Evolutionary conservation across 2,329 filamentous ascomycete species (phyloP).

Genomic region (Fusarium graminum): DNA sequence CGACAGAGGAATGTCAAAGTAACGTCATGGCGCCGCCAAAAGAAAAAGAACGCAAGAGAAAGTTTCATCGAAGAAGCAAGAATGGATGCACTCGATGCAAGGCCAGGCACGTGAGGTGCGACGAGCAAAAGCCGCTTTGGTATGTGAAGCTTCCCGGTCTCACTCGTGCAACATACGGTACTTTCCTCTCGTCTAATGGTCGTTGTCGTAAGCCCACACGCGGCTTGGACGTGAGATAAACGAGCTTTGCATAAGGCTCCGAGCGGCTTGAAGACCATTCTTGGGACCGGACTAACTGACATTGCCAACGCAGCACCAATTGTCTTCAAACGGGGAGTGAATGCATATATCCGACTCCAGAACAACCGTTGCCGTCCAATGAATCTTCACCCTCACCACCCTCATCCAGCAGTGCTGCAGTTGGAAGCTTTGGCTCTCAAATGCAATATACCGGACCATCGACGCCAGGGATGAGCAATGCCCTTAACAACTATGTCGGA

Average conservation of each 20-base stretch:
- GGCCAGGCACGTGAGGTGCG: constrained; percentile 60
- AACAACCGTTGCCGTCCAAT: constrained; percentile 46
- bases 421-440: constrained; percentile 28
- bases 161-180: constrained; percentile 28
- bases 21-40: constrained; percentile 53
- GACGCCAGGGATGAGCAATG: constrained; percentile 39
- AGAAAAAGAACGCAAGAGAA: constrained; percentile 55
- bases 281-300: constrained; percentile 39
- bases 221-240: constrained; percentile 37
- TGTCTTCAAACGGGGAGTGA: constrained; percentile 61
- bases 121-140: constrained; percentile 61
- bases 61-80: constrained; percentile 56
- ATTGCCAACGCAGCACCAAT: constrained; percentile 55
- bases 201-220: constrained; percentile 42
- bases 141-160: constrained; percentile 50
- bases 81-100: constrained; percentile 56
- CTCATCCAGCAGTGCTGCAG: constrained; percentile 33
- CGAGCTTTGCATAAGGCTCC: constrained; percentile 42
- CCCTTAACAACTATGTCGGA: constrained; percentile 50
- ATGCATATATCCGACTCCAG: constrained; percentile 55
- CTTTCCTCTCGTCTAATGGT: constrained; percentile 31
- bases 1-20: constrained; percentile 32
- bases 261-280: constrained; percentile 18
- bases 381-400: constrained; percentile 40
- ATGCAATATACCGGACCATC: constrained; percentile 35